Percentiles rank a stretch among this genome's conserved stretches.
Evolutionary conservation across 164 flowering plant species (phyloP).

Genomic region (Vitis vinifera): DNA sequence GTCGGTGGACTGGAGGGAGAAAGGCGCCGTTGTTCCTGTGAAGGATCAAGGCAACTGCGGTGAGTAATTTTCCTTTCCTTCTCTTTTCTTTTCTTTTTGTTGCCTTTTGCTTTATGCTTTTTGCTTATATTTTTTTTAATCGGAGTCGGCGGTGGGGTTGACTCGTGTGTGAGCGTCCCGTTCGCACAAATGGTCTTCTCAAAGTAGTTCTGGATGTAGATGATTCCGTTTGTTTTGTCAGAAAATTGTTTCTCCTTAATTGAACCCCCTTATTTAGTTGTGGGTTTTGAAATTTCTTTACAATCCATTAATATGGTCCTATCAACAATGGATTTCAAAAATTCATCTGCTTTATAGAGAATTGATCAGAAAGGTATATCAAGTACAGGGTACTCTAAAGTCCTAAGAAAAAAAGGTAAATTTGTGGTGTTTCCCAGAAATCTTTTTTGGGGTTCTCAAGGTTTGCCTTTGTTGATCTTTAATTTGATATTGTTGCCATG

Average conservation of each 20-base stretch:
- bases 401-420: no score
- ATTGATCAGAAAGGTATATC: no score
- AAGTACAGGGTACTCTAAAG: no score
- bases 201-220: background rate
- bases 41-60: conserved; percentile 56
- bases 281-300: no score
- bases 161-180: background rate
- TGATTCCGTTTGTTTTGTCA: background rate
- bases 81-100: background rate
- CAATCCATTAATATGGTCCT: no score
- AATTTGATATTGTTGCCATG: no score
- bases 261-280: no score
- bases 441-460: no score
- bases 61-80: conserved; percentile 8
- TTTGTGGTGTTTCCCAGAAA: no score
- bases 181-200: background rate
- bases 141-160: background rate
- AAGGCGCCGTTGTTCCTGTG: conserved; percentile 43
- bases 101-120: background rate
- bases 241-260: background rate
- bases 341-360: no score
- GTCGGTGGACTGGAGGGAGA: conserved; percentile 39
- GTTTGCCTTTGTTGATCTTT: no score
- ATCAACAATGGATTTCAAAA: no score
- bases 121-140: background rate